Evolutionary conservation across 2,329 filamentous ascomycete species (phyloP).

Genomic region (Dactylellina sp.): DNA sequence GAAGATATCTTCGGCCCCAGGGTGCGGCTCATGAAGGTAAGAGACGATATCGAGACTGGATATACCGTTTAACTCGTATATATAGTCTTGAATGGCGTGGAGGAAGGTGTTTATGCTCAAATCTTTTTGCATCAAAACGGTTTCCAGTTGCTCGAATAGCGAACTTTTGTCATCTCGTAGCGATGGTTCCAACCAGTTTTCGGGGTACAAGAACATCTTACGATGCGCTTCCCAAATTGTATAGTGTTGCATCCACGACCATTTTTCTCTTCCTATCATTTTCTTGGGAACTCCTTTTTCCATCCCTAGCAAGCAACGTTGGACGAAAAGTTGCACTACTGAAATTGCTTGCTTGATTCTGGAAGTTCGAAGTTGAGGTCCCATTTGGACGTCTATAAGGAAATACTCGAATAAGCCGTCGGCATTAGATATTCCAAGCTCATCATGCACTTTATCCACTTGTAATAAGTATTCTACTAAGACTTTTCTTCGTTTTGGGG

Average conservation of each 20-base stretch:
- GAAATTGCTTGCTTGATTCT: conserved; percentile 62
- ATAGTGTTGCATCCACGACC: conserved; percentile 61
- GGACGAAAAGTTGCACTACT: conserved; percentile 61
- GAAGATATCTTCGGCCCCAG: too few species aligned
- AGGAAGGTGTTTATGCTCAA: too few species aligned
- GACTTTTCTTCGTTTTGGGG: too few species aligned
- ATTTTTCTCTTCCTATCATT: conserved; percentile 37
- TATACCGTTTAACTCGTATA: too few species aligned
- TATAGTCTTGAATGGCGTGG: too few species aligned
- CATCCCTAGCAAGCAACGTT: conserved; percentile 61
- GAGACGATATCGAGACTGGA: too few species aligned
- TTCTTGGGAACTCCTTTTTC: neutral
- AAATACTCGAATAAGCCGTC: conserved; percentile 61
- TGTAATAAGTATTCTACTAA: too few species aligned
- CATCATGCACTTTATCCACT: too few species aligned
- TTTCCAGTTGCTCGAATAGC: conserved; percentile 59
- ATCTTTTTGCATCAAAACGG: conserved; percentile 59
- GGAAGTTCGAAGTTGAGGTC: conserved; percentile 60
- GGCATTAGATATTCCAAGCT: too few species aligned
- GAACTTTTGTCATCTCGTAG: conserved; percentile 63
- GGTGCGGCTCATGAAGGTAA: too few species aligned
- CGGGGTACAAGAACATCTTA: conserved; percentile 62
- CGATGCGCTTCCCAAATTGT: conserved; percentile 61
- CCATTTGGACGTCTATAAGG: conserved; percentile 62
- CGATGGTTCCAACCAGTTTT: conserved; percentile 62